Base-by-base conservation (phyloP, 306 rosid species). In the Quercus berberidifolia region DNA sequence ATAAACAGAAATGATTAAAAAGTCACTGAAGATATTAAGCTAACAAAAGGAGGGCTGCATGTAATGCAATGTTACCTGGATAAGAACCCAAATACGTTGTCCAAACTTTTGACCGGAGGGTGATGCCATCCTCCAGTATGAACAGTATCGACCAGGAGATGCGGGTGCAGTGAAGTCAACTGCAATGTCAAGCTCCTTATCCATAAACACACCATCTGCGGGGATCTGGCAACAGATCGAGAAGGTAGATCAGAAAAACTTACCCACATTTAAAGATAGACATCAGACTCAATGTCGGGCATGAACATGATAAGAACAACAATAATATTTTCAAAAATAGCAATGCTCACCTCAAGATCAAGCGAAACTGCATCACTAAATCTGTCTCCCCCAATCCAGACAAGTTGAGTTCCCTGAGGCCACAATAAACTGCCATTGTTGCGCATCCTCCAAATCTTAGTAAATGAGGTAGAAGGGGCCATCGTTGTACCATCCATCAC, bases 371-470 rank as follows among this genome's bases (percentile, higher is more conserved):
- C 67, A 71, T 73, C 77, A 73, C 89, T 79, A 65, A 91, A 87
- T 72, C 49, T 83, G 74, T 88, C 89, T 56, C 98, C 99, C 26
- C 91, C 98, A 73, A 82, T 87, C 93, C 98, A 92, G 71, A 90
- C 86, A 75, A 96, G 93, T 80, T 87, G 89, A 64, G 93, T 83
- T 73, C 94, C 97, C 49, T 62, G 81, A 52, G 93, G 97, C 99
- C 99, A 96, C 38, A 69, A 74, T 51, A 67, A 2, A 74, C 87
- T 52, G 62, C 99, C 99, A 65, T 54, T 90, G 86, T 96, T 96
- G 41, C 87, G 89, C 94, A 96, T 85, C 83, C 92, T 87, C 98
- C 99, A 96, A 79, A 93, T 91, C 87, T 96, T 96, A 76, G 96
- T 96, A 78, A 96, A 93, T 73, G 86, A 80, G 41, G 96, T 90